Conservation (phyloP, 2,329 filamentous ascomycete species). For the Hortaea sp. region DNA sequence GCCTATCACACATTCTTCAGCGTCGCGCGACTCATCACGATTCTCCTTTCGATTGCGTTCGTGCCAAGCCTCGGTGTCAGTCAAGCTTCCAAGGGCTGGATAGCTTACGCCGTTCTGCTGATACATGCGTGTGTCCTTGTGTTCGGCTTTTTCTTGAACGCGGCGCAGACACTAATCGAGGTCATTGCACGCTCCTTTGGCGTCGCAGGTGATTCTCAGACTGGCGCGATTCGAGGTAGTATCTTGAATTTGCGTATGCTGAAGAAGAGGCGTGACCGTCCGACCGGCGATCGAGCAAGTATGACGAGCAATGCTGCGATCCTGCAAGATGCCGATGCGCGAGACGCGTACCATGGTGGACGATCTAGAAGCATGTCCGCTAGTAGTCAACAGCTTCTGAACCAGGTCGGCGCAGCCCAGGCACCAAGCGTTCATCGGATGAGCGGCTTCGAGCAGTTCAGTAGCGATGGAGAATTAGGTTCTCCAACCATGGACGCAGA, state of each 20-base stretch:
- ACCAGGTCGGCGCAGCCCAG: constrained; percentile 24
- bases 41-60: constrained; percentile 52
- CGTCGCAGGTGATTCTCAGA: constrained; percentile 53
- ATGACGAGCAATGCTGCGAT: constrained; percentile 76
- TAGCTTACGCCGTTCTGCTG: constrained; percentile 82
- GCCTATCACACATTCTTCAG: constrained; percentile 84
- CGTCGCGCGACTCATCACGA: constrained; percentile 60
- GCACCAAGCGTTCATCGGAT: constrained; percentile 23
- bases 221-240: constrained; percentile 55
- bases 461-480: constrained; percentile 49
- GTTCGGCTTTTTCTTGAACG: constrained; percentile 88
- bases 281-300: constrained; percentile 54
- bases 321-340: constrained; percentile 35
- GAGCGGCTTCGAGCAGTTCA: constrained; percentile 44
- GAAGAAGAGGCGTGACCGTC: constrained; percentile 20
- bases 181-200: constrained; percentile 74
- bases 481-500: constrained; percentile 28
- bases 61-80: constrained; percentile 70
- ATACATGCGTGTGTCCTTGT: constrained; percentile 77
- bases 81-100: constrained; percentile 80
- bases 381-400: constrained; percentile 52
- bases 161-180: constrained; percentile 81
- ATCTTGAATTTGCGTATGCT: constrained; percentile 55
- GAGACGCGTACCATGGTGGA: constrained; percentile 27
- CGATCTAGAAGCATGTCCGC: constrained; percentile 51